phyloP scores from a whole-genome alignment of 1,139 yeast species.

The Blastobotrys petasosporus region DNA sequence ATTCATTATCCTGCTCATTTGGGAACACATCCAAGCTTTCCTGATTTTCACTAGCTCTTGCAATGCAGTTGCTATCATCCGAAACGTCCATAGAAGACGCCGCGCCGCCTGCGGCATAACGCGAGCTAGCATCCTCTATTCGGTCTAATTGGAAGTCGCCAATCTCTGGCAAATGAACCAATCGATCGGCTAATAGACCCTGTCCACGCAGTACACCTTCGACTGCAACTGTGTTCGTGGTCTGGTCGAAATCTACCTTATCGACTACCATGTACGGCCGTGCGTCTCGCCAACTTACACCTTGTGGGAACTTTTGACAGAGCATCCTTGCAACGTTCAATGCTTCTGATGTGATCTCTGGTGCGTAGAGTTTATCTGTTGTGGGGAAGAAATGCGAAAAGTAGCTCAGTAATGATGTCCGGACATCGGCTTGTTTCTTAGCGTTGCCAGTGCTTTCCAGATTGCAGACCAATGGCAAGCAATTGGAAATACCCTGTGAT shows the following conservation, averaged over 20 bases:
- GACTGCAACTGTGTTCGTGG: constrained; percentile 46
- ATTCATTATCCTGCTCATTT: constrained; percentile 38
- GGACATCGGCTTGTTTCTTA: constrained; percentile 70
- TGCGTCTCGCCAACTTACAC: constrained; percentile 84
- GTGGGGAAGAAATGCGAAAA: constrained; percentile 88
- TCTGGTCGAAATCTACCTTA: constrained; percentile 41
- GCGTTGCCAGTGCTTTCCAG: constrained; percentile 59
- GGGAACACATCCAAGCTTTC: constrained; percentile 67
- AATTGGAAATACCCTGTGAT: constrained; percentile 87
- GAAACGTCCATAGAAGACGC: constrained; percentile 32
- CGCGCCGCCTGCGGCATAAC: constrained; percentile 16
- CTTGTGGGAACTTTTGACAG: constrained; percentile 83
- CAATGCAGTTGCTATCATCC: constrained; percentile 30
- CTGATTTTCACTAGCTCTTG: constrained; percentile 46
- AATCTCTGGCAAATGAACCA: constrained; percentile 78
- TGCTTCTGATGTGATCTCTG: constrained; percentile 65
- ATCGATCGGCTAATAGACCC: constrained; percentile 70
- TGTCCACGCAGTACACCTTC: constrained; percentile 85
- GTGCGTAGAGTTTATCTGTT: constrained; percentile 67
- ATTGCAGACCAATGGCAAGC: constrained; percentile 77
- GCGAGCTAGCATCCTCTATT: constrained; percentile 34
- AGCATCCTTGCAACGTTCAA: constrained; percentile 63
- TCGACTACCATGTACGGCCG: constrained; percentile 86
- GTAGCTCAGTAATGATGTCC: constrained; percentile 74
- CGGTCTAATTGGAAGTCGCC: constrained; percentile 82